Evolutionary conservation across 225 moss, liverwort and hornwort species (phyloP).

Genomic region (Neckera pumila): DNA sequence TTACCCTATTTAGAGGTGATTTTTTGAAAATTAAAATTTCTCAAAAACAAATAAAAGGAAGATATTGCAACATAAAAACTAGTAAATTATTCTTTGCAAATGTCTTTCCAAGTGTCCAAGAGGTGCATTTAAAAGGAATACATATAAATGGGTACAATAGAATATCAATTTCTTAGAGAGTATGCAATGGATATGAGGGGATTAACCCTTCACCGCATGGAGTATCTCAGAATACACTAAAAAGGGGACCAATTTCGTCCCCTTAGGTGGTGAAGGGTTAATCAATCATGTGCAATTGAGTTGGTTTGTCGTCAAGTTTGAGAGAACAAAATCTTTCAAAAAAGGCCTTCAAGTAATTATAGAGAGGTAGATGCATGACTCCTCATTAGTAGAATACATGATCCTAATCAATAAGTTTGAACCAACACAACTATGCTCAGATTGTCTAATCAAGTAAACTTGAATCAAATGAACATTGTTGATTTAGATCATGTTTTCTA

Average conservation of each 20-base stretch:
- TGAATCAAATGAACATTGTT: background rate
- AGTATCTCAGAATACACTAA: too few species aligned
- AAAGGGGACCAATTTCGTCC: too few species aligned
- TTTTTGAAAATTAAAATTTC: background rate
- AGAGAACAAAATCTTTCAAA: background rate
- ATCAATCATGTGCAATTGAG: background rate
- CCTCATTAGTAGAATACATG: background rate
- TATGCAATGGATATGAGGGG: background rate
- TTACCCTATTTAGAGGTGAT: too few species aligned
- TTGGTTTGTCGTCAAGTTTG: background rate
- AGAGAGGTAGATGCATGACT: too few species aligned
- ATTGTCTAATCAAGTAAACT: background rate
- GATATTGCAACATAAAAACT: too few species aligned
- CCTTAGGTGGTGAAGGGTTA: too few species aligned
- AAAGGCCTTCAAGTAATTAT: accelerated
- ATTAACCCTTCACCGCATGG: too few species aligned
- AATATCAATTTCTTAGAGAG: too few species aligned
- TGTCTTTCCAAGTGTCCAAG: background rate
- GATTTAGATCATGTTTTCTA: background rate
- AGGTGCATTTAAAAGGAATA: background rate
- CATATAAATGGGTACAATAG: too few species aligned
- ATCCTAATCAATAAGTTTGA: background rate
- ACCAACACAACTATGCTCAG: background rate
- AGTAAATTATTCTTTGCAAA: background rate
- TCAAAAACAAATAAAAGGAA: too few species aligned